Evolutionary conservation across 2,329 filamentous ascomycete genomes (phyloP).

Genomic region (Botrytis porri): DNA sequence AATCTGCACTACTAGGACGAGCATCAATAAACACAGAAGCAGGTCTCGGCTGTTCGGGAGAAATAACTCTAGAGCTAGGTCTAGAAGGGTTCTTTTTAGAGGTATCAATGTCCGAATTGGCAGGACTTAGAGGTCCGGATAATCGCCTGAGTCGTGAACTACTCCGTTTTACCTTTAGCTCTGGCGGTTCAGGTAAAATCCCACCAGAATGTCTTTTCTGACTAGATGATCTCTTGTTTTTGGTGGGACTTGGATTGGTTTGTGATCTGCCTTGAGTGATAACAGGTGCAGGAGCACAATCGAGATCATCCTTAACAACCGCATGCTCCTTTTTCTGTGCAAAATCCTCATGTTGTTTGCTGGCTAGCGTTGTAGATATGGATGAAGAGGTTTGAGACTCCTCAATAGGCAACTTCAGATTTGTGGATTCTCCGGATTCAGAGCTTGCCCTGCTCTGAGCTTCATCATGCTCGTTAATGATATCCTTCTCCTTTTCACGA

Average conservation of each 20-base stretch:
- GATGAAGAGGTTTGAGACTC: conserved; percentile 37
- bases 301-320: conserved; percentile 44
- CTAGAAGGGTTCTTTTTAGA: conserved; percentile 43
- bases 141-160: conserved; percentile 58
- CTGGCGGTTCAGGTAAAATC: conserved; percentile 48
- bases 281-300: conserved; percentile 68
- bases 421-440: conserved; percentile 34
- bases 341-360: conserved; percentile 29
- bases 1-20: conserved; percentile 75
- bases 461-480: conserved; percentile 25
- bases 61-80: conserved; percentile 32
- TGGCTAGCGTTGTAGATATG: conserved; percentile 26
- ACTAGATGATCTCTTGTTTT: conserved; percentile 28
- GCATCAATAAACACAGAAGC: conserved; percentile 54
- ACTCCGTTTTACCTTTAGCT: conserved; percentile 51
- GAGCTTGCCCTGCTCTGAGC: conserved; percentile 27
- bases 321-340: conserved; percentile 24
- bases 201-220: conserved; percentile 46
- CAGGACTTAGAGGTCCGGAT: conserved; percentile 47
- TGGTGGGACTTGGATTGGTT: conserved; percentile 41
- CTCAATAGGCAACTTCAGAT: conserved; percentile 34
- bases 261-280: conserved; percentile 58
- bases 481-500: conserved; percentile 38
- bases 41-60: conserved; percentile 31
- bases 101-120: conserved; percentile 30